These are phyloP conservation scores for Puccinia hordei DNA, from an alignment of 1,284 basidiomycete species.

Conservation along the genomic window DNA sequence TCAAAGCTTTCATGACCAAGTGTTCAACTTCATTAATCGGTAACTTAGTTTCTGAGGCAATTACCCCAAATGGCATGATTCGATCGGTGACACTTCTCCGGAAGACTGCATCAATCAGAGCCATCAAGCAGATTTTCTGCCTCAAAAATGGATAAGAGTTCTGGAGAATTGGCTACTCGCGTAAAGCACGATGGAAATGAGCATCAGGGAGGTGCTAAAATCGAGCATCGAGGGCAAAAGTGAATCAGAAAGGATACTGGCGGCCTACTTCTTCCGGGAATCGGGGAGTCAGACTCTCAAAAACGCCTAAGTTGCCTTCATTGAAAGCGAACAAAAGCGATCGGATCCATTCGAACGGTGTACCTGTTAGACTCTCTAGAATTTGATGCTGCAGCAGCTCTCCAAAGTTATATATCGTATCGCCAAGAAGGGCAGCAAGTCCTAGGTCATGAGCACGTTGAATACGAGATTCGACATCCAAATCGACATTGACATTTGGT, in stretches of 20 bases:
- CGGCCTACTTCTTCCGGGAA: constrained; percentile 77
- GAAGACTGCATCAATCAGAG: constrained; percentile 95
- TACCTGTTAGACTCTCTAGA: constrained; percentile 77
- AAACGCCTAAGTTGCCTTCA: constrained; percentile 92
- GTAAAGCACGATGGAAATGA: background rate
- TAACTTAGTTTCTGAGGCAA: constrained; percentile 87
- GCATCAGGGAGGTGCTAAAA: background rate
- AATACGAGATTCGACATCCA: constrained; percentile 76
- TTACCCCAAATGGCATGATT: constrained; percentile 80
- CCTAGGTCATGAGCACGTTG: constrained; percentile 87
- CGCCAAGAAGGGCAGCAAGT: constrained; percentile 87
- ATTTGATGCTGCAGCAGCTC: constrained; percentile 98
- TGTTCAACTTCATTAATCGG: constrained; percentile 93
- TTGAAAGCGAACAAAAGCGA: constrained; percentile 93
- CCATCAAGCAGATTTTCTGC: constrained; percentile 99
- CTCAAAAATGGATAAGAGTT: constrained; percentile 86
- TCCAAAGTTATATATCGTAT: constrained; percentile 98
- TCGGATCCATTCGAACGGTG: constrained; percentile 86
- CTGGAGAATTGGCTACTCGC: constrained; percentile 78
- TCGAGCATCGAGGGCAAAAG: background rate
- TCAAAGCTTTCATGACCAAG: constrained; percentile 95
- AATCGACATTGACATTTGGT: constrained; percentile 71
- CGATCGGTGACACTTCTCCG: constrained; percentile 69
- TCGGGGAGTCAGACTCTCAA: constrained; percentile 82
- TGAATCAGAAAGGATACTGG: background rate